Evolutionary conservation across 768 basidiomycete species (phyloP).

Genomic region (Mrakia blollopis): DNA sequence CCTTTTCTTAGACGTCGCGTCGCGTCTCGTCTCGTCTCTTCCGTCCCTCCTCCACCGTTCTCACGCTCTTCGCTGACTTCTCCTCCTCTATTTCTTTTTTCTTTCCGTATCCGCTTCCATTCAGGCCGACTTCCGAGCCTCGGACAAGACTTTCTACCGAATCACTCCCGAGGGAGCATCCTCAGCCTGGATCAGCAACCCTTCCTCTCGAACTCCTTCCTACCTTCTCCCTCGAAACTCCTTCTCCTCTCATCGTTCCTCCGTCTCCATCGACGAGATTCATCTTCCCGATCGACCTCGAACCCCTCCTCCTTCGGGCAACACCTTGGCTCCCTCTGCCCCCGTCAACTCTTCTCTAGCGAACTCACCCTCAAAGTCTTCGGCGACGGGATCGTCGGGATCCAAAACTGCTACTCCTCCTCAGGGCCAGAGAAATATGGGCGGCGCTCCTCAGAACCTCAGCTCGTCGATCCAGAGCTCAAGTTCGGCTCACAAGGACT

Average conservation of each 20-base stretch:
- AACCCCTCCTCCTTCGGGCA: no score
- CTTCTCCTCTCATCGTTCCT: background rate
- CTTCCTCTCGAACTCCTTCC: background rate
- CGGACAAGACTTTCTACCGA: constrained; percentile 87
- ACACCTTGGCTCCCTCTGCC: background rate
- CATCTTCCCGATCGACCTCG: background rate
- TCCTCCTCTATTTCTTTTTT: background rate
- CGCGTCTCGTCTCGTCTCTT: background rate
- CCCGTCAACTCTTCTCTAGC: background rate
- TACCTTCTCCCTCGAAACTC: background rate
- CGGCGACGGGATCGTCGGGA: background rate
- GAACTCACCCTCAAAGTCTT: background rate
- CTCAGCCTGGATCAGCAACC: constrained; percentile 62
- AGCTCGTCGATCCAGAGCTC: background rate
- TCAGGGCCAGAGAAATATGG: background rate
- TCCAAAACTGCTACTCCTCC: background rate
- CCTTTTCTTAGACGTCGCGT: background rate
- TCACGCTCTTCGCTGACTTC: background rate
- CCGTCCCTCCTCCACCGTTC: background rate
- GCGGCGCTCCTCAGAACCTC: background rate
- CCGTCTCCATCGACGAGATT: constrained; percentile 1
- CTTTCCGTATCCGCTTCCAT: constrained; percentile 54
- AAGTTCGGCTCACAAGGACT: constrained; percentile 56
- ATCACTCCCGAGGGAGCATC: constrained; percentile 80
- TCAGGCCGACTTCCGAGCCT: constrained; percentile 94